A percentile compares a stretch with the other conserved stretches of the same genome.
Conservation (phyloP, 495 filamentous ascomycete genomes). For the Echria macrotheca region DNA sequence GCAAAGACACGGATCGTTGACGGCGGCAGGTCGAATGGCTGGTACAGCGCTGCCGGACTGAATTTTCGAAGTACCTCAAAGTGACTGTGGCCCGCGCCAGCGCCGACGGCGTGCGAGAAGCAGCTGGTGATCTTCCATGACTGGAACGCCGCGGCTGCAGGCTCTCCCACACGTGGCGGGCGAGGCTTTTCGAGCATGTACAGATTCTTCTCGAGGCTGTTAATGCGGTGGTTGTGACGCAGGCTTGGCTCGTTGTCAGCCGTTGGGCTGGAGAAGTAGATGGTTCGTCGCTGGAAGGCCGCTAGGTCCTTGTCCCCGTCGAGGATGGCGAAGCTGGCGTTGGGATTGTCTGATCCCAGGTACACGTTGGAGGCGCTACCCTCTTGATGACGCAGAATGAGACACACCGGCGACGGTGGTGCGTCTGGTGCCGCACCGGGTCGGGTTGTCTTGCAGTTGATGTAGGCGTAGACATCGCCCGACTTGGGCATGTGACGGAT, state of each 20-base stretch:
- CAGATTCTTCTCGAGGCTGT: conserved; percentile 15
- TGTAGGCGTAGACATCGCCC: conserved; percentile 18
- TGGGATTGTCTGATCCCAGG: conserved; percentile 18
- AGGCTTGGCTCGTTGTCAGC: neutral
- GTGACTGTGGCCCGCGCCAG: conserved; percentile 14
- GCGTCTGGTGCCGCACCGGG: neutral
- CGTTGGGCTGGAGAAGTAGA: conserved; percentile 17
- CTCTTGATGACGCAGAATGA: conserved; percentile 13
- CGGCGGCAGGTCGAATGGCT: conserved; percentile 19
- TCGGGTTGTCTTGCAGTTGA: conserved; percentile 19
- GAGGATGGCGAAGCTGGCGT: conserved; percentile 17
- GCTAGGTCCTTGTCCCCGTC: conserved; percentile 11
- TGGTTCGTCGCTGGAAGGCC: conserved; percentile 13
- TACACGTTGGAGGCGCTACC: conserved; percentile 15
- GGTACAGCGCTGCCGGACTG: conserved; percentile 9
- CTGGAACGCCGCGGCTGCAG: neutral
- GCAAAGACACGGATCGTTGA: conserved; percentile 14
- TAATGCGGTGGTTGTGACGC: conserved; percentile 16
- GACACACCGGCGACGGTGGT: conserved; percentile 15
- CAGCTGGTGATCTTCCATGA: conserved; percentile 20
- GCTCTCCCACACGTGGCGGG: conserved; percentile 2
- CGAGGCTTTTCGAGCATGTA: conserved; percentile 19
- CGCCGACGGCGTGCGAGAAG: conserved; percentile 20
- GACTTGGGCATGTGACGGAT: conserved; percentile 1
- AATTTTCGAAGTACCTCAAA: conserved; percentile 19